Evolutionary conservation across 2,329 filamentous ascomycete species (phyloP).

Genomic region (Aureobasidium sp.): DNA sequence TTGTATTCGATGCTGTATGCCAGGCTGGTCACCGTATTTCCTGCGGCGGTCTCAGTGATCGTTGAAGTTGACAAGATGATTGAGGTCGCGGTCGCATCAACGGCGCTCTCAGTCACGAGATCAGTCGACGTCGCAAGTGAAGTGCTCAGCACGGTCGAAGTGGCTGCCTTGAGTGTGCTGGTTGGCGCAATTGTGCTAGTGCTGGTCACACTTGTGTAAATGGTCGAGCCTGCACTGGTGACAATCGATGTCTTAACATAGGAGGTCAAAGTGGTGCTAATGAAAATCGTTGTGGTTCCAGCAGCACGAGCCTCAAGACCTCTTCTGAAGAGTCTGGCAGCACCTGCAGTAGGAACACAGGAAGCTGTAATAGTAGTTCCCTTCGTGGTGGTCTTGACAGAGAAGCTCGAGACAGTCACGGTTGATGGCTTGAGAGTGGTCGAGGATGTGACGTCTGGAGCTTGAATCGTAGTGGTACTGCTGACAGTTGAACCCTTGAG

Average conservation of each 20-base stretch:
- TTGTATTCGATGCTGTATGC: conserved; percentile 8
- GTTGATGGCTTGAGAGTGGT: conserved; percentile 21
- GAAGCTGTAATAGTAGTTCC: conserved; percentile 24
- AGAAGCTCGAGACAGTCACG: conserved; percentile 21
- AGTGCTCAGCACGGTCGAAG: conserved; percentile 21
- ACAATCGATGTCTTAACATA: conserved; percentile 21
- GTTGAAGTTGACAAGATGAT: conserved; percentile 13
- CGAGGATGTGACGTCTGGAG: conserved; percentile 22
- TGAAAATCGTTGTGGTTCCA: conserved; percentile 23
- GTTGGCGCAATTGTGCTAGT: conserved; percentile 22
- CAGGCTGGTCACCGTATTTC: conserved; percentile 5
- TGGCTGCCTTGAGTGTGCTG: conserved; percentile 23
- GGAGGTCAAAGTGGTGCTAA: conserved; percentile 24
- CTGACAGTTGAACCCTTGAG: conserved; percentile 27
- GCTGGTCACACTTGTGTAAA: conserved; percentile 22
- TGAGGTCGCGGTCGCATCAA: conserved; percentile 20
- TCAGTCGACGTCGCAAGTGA: conserved; percentile 15
- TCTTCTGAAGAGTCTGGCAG: conserved; percentile 18
- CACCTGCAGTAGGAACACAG: conserved; percentile 24
- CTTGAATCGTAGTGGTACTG: conserved; percentile 21
- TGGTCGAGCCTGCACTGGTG: conserved; percentile 18
- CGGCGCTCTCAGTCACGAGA: conserved; percentile 12
- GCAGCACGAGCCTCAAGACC: conserved; percentile 19
- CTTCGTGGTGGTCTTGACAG: conserved; percentile 26
- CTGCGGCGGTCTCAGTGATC: conserved; percentile 6